A percentile compares a stretch with the other conserved stretches of the same genome.
Evolutionary conservation across 805 yeast species (phyloP).

Genomic region (Brettanomyces nanus): DNA sequence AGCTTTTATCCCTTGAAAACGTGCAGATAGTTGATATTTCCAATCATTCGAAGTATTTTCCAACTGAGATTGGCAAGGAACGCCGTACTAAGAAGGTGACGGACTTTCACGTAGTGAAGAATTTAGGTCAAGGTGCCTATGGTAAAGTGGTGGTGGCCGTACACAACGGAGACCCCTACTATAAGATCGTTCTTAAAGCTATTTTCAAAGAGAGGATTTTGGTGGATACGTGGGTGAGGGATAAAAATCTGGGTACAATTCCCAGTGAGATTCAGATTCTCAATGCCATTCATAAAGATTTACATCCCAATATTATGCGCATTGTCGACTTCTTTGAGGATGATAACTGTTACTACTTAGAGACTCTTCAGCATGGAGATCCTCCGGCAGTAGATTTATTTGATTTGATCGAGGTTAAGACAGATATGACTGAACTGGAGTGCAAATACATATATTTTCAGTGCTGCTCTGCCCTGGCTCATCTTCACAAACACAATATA

Average conservation of each 20-base stretch:
- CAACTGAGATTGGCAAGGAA: constrained; percentile 52
- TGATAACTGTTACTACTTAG: constrained; percentile 79
- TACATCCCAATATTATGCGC: constrained; percentile 82
- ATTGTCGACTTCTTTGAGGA: constrained; percentile 92
- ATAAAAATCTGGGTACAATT: constrained; percentile 81
- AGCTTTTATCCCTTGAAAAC: constrained; percentile 37
- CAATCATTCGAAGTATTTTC: constrained; percentile 36
- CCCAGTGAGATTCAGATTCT: constrained; percentile 95
- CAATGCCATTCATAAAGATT: constrained; percentile 67
- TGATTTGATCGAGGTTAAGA: constrained; percentile 81
- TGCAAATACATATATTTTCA: constrained; percentile 74
- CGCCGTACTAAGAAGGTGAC: constrained; percentile 64
- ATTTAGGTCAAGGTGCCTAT: constrained; percentile 94
- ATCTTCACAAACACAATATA: constrained; percentile 77
- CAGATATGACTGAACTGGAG: constrained; percentile 72
- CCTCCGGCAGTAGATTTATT: constrained; percentile 91
- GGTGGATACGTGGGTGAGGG: constrained; percentile 97
- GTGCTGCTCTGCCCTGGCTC: constrained; percentile 68
- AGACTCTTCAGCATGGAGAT: constrained; percentile 82
- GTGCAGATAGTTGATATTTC: constrained; percentile 32
- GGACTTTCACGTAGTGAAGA: constrained; percentile 64
- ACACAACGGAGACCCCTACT: constrained; percentile 52
- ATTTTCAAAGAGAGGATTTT: constrained; percentile 87
- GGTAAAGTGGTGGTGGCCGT: constrained; percentile 84
- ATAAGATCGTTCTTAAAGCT: constrained; percentile 74